Evolutionary conservation across 768 basidiomycete genomes (phyloP), one percentile per base, ranked within the genome.

Genomic region (Macrolepiota dolichaula): DNA sequence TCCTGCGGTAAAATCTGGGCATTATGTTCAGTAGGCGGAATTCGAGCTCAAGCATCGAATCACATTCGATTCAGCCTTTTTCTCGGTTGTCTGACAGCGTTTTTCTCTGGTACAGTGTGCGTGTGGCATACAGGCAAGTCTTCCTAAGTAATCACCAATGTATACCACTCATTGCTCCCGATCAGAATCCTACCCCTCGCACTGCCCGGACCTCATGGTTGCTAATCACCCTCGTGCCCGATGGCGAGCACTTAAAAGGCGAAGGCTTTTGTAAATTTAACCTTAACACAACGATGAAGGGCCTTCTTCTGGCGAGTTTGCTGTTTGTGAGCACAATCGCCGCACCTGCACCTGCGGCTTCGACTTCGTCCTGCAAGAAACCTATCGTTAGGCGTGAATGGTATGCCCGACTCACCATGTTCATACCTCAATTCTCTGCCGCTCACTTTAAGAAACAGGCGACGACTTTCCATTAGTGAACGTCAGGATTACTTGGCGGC

Each of bases 401-500:
- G 40, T 17, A 42, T 17, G 40, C 10, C 17, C 5, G 42, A 44
- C n/a, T 44, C 5, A 44, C 42, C 15, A 7, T 19, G 7, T 17
- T 40, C 17, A 17, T 44, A 10, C 10, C 42, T 19, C 17, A 44
- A 3, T 4, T 17, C 7, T 13, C 42, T 1, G n/a, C 17, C 19
- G 2, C 42, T 44, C 13, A 42, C 17, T 19, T 19, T 19, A 2
- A 17, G 42, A 17, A 44, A 17, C 19, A 44, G 42, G 42, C 17
- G 42, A 15, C 42, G 19, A 15, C 42, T 44, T 17, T 19, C 42
- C 13, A 46, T 51, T 36, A 19, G 25, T 5, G 62, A 63, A 19
- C 37, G 51, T 12, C 19, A n/a, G 17, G 52, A 62, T 24, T 72
- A 70, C 35, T 51, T 69, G 46, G 12, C 42, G 7, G 66, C 68